phyloP scores from a whole-genome alignment of 805 yeast species.

The Ogataea sp. region DNA sequence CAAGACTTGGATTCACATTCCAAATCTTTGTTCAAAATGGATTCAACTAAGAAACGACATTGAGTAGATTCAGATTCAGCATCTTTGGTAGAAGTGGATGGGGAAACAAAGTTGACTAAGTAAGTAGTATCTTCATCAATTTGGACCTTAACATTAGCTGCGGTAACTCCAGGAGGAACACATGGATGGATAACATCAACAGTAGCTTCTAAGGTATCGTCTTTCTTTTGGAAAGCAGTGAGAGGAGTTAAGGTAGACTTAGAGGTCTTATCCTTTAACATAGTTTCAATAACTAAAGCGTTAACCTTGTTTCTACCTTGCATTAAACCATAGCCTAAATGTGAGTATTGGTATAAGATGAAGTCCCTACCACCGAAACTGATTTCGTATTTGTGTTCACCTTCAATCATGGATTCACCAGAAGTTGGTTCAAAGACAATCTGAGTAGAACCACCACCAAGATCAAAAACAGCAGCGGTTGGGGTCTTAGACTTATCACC shows the following conservation, averaged over 20 bases:
- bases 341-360: constrained; percentile 85
- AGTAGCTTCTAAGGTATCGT: constrained; percentile 29
- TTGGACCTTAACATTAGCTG: constrained; percentile 56
- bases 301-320: constrained; percentile 86
- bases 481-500: constrained; percentile 69
- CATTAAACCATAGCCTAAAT: constrained; percentile 92
- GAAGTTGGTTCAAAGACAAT: constrained; percentile 90
- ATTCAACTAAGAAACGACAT: constrained; percentile 81
- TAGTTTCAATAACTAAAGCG: constrained; percentile 47
- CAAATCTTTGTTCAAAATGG: constrained; percentile 73
- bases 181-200: constrained; percentile 69
- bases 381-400: constrained; percentile 80
- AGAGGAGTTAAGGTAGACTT: constrained; percentile 21
- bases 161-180: constrained; percentile 66
- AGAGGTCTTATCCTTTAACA: constrained; percentile 27
- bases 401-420: constrained; percentile 56
- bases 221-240: constrained; percentile 26
- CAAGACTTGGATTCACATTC: constrained; percentile 75
- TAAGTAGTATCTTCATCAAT: constrained; percentile 28
- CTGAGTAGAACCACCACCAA: constrained; percentile 98
- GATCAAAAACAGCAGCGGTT: constrained; percentile 94
- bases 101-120: constrained; percentile 26
- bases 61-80: constrained; percentile 59
- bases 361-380: constrained; percentile 77
- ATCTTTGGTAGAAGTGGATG: constrained; percentile 19